Percentiles rank a stretch among this genome's conserved stretches.
phyloP scores from a whole-genome alignment of 1,284 basidiomycete genomes.

The Puccinia polysora region DNA sequence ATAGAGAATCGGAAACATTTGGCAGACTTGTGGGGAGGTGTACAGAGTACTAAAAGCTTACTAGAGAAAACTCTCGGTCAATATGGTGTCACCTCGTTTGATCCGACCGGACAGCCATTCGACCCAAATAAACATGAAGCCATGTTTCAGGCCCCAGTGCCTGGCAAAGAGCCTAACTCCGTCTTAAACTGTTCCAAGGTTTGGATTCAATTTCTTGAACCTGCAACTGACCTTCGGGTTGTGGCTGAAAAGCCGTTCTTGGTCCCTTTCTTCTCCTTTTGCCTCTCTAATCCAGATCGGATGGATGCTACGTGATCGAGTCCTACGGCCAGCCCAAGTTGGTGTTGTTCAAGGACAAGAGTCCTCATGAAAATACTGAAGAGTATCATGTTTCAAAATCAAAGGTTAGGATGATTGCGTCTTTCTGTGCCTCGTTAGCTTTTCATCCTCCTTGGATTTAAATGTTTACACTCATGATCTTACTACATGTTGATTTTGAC shows the following conservation, averaged over 20 bases:
- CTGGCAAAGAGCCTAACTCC: conserved; percentile 76
- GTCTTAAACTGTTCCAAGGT: conserved; percentile 86
- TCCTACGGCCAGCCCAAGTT: conserved; percentile 90
- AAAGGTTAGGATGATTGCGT: too few species aligned
- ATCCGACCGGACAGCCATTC: conserved; percentile 85
- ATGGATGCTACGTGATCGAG: conserved; percentile 79
- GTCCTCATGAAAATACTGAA: background rate
- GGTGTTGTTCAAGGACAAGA: conserved; percentile 66
- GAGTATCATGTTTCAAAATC: background rate
- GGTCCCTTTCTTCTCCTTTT: background rate
- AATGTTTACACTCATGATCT: too few species aligned
- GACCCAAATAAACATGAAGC: conserved; percentile 95
- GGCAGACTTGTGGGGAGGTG: conserved; percentile 72
- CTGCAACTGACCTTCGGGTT: conserved; percentile 52
- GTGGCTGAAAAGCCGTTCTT: conserved; percentile 1
- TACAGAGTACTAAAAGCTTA: conserved; percentile 84
- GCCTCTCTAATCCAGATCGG: conserved; percentile 3
- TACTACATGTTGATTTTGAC: too few species aligned
- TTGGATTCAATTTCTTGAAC: conserved; percentile 58
- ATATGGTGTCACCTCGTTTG: conserved; percentile 84
- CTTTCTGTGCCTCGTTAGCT: too few species aligned
- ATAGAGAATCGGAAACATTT: conserved; percentile 58
- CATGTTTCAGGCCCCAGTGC: conserved; percentile 85
- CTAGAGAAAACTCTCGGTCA: conserved; percentile 83
- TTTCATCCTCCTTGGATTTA: too few species aligned